Evolutionary conservation across 2,329 filamentous ascomycete genomes (phyloP), one percentile per base, ranked within the genome.

Genomic region (Trichoderma polysporum): DNA sequence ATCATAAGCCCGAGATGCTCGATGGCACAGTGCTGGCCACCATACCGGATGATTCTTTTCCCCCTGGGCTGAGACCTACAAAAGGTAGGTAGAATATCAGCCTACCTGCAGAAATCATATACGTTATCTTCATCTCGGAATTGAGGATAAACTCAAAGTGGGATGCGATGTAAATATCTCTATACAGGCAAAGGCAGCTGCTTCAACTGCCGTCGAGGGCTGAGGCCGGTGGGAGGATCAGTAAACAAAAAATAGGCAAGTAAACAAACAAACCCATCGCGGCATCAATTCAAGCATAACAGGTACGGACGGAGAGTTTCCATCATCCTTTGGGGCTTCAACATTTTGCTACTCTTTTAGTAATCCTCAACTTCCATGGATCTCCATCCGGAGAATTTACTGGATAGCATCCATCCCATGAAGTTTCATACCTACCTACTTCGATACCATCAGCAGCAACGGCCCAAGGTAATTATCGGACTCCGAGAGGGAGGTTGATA

Each of bases 191-290:
- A 54, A 39, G 17, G 17, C 17, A 8, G 33, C 25, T 25, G 35
- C 49, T 53, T 17, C 47, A 62, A 62, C 9, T 52, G 47, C 45
- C 59, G 59, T 41, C 17, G 22, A 41, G 22, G 12, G 10, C 49
- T 35, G 37, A 25, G 13, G 10, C 49, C n/a, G 9, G 49, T 47
- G 49, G 50, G 50, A 56, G 49, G 15, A 50, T 37, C 12, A 53
- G 59, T 52, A 53, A 64, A 54, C 49, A 56, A 35, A 54, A 45
- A 22, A 53, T 53, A 25, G 47, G 50, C 39, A 64, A 64, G 39
- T 25, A 54, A 54, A 35, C 52, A 54, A 54, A 19, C 31, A 53
- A 45, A 17, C 25, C 13, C 22, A 8, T 25, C 15, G 12, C 22
- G n/a, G 19, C 37, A 39, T 25, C 31, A 15, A 27, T 33, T 25